Evolutionary conservation across 495 filamentous ascomycete species (phyloP).

Genomic region (Aspergillus mulundensis): DNA sequence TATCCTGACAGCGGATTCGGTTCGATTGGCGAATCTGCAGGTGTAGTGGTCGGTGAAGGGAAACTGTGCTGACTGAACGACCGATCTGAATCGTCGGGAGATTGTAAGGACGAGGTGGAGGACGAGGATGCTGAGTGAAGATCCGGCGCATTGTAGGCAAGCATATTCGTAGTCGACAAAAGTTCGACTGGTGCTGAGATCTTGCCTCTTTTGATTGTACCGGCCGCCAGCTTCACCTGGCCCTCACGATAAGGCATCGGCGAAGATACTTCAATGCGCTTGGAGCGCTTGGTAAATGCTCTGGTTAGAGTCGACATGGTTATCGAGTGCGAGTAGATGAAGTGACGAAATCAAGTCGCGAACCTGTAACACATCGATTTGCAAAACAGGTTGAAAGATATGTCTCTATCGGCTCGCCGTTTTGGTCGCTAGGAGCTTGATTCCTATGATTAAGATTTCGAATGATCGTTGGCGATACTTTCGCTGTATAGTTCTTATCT

Average conservation of each 20-base stretch:
- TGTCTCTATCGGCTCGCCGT: slow-evolving; percentile 9
- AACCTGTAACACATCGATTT: not conserved
- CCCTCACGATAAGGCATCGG: slow-evolving; percentile 48
- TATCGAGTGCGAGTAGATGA: slow-evolving; percentile 15
- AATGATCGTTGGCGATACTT: slow-evolving; percentile 13
- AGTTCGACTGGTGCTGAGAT: slow-evolving; percentile 87
- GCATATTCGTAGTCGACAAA: slow-evolving; percentile 92
- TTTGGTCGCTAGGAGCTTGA: not conserved
- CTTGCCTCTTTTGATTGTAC: slow-evolving; percentile 52
- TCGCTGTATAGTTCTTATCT: slow-evolving; percentile 8
- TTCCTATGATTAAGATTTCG: not conserved
- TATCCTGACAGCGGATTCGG: slow-evolving; percentile 75
- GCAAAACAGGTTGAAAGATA: not conserved
- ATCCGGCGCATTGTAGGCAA: slow-evolving; percentile 88
- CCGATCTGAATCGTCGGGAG: slow-evolving; percentile 59
- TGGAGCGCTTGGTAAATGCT: slow-evolving; percentile 61
- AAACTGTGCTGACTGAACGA: slow-evolving; percentile 54
- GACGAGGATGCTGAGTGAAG: slow-evolving; percentile 55
- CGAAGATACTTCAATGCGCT: slow-evolving; percentile 47
- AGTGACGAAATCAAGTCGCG: not conserved
- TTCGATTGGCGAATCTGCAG: slow-evolving; percentile 68
- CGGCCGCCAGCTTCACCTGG: slow-evolving; percentile 44
- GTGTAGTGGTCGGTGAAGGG: slow-evolving; percentile 61
- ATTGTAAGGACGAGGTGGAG: slow-evolving; percentile 52
- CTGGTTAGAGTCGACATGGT: slow-evolving; percentile 51